phyloP scores from a whole-genome alignment of 805 yeast genomes.

The Teunomyces cretensis region DNA sequence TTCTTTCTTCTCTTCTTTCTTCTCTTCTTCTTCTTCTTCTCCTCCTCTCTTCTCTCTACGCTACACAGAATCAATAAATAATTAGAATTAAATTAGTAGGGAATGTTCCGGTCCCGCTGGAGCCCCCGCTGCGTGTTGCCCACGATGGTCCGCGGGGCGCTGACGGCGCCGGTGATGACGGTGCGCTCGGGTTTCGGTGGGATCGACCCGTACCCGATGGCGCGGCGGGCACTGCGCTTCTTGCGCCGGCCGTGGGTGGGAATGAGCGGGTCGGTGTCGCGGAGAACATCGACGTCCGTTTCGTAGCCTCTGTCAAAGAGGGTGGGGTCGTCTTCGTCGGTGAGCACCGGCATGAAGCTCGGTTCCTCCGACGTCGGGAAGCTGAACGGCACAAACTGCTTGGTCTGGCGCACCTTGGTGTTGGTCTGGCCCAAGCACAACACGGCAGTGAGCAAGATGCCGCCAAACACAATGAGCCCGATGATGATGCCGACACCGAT shows the following conservation, averaged over 20 bases:
- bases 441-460: slow-evolving; percentile 8
- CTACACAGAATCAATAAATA: too few relatives aligned
- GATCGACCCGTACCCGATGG: slow-evolving; percentile 19
- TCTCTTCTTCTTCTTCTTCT: too few relatives aligned
- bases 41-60: too few relatives aligned
- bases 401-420: slow-evolving; percentile 4
- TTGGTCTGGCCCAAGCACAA: slow-evolving; percentile 9
- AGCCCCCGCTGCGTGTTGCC: slow-evolving; percentile 19
- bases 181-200: too few relatives aligned
- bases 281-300: slow-evolving; percentile 39
- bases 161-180: neutral
- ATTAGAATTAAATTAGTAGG: neutral
- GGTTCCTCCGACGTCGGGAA: slow-evolving; percentile 18
- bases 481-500: slow-evolving; percentile 64
- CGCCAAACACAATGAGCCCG: slow-evolving; percentile 49
- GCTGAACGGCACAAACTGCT: neutral
- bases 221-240: neutral
- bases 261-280: slow-evolving; percentile 33
- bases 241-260: slow-evolving; percentile 17
- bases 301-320: slow-evolving; percentile 41
- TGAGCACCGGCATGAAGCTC: slow-evolving; percentile 39
- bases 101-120: slow-evolving; percentile 23
- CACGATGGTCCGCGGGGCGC: slow-evolving; percentile 27
- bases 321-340: slow-evolving; percentile 27
- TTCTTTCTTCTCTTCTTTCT: too few relatives aligned